Percentiles rank a stretch among this genome's conserved stretches.
These are phyloP conservation scores for Atkinsonella texensis DNA, from an alignment of 2,329 filamentous ascomycete genomes.

Conservation along the genomic window DNA sequence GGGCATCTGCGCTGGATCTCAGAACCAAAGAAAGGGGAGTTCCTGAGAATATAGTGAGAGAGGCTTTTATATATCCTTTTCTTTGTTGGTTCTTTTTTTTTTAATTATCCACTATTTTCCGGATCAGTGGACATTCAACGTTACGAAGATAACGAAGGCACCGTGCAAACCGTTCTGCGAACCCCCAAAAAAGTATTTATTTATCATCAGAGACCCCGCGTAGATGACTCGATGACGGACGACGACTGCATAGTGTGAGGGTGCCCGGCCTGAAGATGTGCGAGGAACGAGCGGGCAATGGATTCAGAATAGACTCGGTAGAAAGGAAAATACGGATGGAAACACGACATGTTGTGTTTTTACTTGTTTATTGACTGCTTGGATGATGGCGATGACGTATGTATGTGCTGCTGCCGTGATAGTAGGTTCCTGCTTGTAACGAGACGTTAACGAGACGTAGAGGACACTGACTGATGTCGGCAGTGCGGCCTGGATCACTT, in stretches of 20 bases:
- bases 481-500: too few species aligned
- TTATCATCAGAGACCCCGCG: slow-evolving; percentile 14
- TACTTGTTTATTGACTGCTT: background rate
- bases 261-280: slow-evolving; percentile 9
- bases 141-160: slow-evolving; percentile 20
- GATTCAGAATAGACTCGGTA: slow-evolving; percentile 26
- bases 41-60: slow-evolving; percentile 1
- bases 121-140: slow-evolving; percentile 19
- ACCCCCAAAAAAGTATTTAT: slow-evolving; percentile 4
- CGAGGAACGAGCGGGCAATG: slow-evolving; percentile 15
- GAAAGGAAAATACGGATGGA: slow-evolving; percentile 19
- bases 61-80: slow-evolving; percentile 6
- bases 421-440: too few species aligned
- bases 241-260: slow-evolving; percentile 13
- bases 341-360: too few species aligned
- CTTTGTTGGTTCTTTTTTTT: slow-evolving; percentile 8
- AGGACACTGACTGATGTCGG: too few species aligned
- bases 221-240: slow-evolving; percentile 14
- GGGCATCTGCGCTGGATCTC: slow-evolving; percentile 5
- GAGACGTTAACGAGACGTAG: too few species aligned
- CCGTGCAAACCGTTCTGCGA: slow-evolving; percentile 20
- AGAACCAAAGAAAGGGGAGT: background rate
- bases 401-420: too few species aligned
- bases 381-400: background rate
- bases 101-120: slow-evolving; percentile 6